phyloP scores from a whole-genome alignment of 2,329 filamentous ascomycete genomes.

The Alternaria longipes region DNA sequence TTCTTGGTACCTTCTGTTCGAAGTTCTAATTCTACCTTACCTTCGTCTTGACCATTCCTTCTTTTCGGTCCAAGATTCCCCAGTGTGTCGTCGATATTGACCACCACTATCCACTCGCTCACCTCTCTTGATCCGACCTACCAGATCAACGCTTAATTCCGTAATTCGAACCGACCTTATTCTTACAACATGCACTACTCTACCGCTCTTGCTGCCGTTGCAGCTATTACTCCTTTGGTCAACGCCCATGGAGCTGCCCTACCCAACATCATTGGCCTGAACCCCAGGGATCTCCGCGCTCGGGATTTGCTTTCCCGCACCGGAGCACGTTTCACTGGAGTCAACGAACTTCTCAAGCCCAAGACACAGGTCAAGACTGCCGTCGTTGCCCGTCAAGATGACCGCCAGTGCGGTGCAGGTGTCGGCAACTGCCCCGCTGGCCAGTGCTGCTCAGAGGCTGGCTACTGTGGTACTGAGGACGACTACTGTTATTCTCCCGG shows the following conservation, averaged over 20 bases:
- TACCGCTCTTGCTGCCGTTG: constrained; percentile 40
- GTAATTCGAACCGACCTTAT: constrained; percentile 33
- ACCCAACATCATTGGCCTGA: constrained; percentile 47
- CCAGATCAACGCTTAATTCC: constrained; percentile 26
- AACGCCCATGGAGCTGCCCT: constrained; percentile 43
- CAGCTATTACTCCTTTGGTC: constrained; percentile 41
- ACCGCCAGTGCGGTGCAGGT: constrained; percentile 45
- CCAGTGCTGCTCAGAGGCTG: constrained; percentile 47
- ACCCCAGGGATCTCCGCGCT: constrained; percentile 48
- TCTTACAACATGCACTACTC: constrained; percentile 45
- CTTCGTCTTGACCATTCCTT: constrained; percentile 27
- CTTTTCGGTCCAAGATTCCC: constrained; percentile 30
- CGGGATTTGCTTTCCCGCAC: constrained; percentile 43
- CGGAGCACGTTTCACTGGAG: constrained; percentile 36
- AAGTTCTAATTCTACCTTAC: constrained; percentile 25
- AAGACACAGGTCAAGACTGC: constrained; percentile 24
- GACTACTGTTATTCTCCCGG: constrained; percentile 70
- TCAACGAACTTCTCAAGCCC: constrained; percentile 25
- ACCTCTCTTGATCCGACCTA: constrained; percentile 15
- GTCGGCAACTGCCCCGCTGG: constrained; percentile 45
- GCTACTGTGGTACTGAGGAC: constrained; percentile 62
- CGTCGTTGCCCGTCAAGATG: constrained; percentile 41
- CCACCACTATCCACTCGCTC: constrained; percentile 48
- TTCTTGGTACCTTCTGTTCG: constrained; percentile 25
- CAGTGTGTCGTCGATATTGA: constrained; percentile 39